Evolutionary conservation across 2,329 filamentous ascomycete species (phyloP).

Genomic region (Beauveria rudraprayagi): DNA sequence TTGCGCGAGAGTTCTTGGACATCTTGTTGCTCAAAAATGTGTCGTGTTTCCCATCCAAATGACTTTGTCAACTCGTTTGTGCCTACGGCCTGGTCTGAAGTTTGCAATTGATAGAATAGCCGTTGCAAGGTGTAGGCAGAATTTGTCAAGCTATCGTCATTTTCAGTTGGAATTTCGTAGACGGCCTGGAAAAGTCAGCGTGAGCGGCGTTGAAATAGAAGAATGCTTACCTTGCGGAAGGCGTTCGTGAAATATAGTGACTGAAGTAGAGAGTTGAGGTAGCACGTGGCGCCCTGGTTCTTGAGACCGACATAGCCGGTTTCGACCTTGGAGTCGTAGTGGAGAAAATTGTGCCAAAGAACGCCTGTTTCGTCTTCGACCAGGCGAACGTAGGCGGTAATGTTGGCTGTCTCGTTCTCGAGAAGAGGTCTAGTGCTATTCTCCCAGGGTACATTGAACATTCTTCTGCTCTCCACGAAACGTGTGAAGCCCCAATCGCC

Average conservation of each 20-base stretch:
- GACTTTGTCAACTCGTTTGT: constrained; percentile 93
- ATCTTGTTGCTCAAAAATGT: constrained; percentile 98
- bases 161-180: constrained; percentile 90
- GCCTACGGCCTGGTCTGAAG: constrained; percentile 71
- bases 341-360: constrained; percentile 83
- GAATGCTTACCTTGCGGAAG: constrained; percentile 68
- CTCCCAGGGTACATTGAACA: constrained; percentile 75
- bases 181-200: constrained; percentile 55
- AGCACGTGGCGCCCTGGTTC: constrained; percentile 92
- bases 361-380: constrained; percentile 84
- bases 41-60: constrained; percentile 95
- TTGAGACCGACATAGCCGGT: constrained; percentile 94
- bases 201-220: constrained; percentile 12
- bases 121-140: constrained; percentile 91
- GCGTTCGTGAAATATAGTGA: constrained; percentile 83
- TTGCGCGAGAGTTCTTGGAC: constrained; percentile 95
- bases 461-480: constrained; percentile 78
- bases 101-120: constrained; percentile 91
- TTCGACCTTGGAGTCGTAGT: constrained; percentile 99
- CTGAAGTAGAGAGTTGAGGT: constrained; percentile 76
- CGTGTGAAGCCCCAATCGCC: constrained; percentile 99
- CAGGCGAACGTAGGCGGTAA: constrained; percentile 75
- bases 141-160: constrained; percentile 72
- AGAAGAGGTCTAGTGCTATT: constrained; percentile 60
- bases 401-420: constrained; percentile 68